Conservation (phyloP, 2,329 filamentous ascomycete genomes). For the Xylaria hypoxylon region DNA sequence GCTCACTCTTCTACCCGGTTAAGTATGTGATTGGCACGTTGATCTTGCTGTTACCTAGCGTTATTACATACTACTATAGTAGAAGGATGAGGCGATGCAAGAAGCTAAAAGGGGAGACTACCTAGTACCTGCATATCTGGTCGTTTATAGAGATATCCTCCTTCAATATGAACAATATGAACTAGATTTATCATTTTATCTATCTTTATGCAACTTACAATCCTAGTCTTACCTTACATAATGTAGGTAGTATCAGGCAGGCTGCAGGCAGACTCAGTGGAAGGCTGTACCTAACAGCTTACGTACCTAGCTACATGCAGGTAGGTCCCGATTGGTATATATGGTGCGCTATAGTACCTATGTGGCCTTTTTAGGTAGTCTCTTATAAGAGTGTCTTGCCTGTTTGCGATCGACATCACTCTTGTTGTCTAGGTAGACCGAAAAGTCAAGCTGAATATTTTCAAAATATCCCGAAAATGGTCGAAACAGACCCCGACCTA, state of each 20-base stretch:
- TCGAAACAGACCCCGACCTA: conserved; percentile 1
- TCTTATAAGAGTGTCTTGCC: neutral
- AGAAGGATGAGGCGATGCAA: neutral
- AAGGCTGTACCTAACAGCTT: neutral
- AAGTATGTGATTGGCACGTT: no score
- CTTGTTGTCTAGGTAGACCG: neutral
- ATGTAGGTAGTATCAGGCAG: no score
- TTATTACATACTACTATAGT: no score
- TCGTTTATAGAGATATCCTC: neutral
- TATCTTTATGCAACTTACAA: neutral
- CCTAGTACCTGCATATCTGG: neutral
- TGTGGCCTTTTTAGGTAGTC: no score
- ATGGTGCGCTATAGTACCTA: no score
- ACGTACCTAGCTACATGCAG: no score
- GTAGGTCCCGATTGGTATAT: no score
- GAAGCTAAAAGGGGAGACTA: no score
- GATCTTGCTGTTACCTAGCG: neutral
- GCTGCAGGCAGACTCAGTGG: conserved; percentile 8
- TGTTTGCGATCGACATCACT: neutral
- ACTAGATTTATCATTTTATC: neutral
- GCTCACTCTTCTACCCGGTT: no score
- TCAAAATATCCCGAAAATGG: conserved; percentile 24
- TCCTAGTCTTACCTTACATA: no score
- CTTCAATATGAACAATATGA: conserved; percentile 1
- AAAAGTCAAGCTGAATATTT: neutral